A percentile compares a stretch with the other conserved stretches of the same genome.
Evolutionary conservation across 177 flowering plant genomes (phyloP).

Genomic region (Vitis hybrid): DNA sequence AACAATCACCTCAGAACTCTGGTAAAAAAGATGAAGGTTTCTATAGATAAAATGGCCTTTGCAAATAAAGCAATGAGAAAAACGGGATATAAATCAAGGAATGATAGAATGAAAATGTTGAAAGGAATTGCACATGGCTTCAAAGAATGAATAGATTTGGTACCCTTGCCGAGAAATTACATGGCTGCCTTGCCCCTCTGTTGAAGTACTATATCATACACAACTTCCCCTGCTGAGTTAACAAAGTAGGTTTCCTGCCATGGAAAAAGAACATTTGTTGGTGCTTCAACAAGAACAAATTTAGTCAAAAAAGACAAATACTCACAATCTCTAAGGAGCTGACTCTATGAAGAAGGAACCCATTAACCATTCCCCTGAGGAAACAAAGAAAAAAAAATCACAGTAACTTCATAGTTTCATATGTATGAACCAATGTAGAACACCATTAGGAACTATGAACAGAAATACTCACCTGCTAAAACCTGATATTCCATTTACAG

Average conservation of each 20-base stretch:
- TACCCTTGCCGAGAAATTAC: constrained; percentile 13
- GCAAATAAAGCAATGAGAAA: too few species aligned
- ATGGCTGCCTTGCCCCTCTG: constrained; percentile 49
- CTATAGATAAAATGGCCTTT: too few species aligned
- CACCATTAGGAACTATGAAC: background rate
- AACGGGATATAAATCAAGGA: too few species aligned
- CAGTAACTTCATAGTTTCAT: too few species aligned
- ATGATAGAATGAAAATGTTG: background rate
- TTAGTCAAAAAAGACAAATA: constrained; percentile 2
- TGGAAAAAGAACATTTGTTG: background rate
- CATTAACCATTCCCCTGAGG: constrained; percentile 42
- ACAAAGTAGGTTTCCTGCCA: constrained; percentile 53
- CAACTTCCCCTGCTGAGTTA: constrained; percentile 34
- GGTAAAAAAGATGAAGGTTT: too few species aligned
- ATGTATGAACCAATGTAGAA: background rate
- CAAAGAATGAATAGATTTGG: background rate
- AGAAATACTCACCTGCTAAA: too few species aligned
- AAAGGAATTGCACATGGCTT: background rate
- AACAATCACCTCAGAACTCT: too few species aligned
- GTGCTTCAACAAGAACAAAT: background rate
- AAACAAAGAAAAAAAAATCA: background rate
- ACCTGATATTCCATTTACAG: too few species aligned
- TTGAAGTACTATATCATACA: constrained; percentile 25
- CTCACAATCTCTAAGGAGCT: constrained; percentile 60
- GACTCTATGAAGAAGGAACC: constrained; percentile 64